Base-by-base conservation (phyloP, 768 basidiomycete genomes). In the Agrocybe chaxingu region DNA sequence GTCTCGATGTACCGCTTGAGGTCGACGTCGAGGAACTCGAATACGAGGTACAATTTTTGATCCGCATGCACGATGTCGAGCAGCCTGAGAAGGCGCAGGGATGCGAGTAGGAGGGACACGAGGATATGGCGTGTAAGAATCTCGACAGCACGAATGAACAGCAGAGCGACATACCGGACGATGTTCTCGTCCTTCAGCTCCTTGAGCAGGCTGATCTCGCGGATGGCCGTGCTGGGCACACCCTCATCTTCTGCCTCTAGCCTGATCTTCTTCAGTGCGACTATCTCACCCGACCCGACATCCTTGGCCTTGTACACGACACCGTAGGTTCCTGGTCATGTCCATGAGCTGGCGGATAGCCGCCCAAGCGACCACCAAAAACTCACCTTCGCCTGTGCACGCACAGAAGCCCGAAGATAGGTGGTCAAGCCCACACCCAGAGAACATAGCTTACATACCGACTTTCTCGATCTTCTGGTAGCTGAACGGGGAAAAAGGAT, bases 171-270 rank as follows among this genome's bases (percentile, higher is more conserved):
- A 59, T 64, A 89, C 97, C 84, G 82, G 64, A 99, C 97, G 62
- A 98, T 92, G 65, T 98, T 92, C 33, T 93, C 91, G 66, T 98
- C 90, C 67, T 90, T 92, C 61, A 99, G 79, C 66, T 99, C 97
- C 69, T 98, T 99, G 59, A 99, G 71, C 54, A 99, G 70, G 71
- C 91, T 93, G 70, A 99, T 99, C 75, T 99, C 97, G 45, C 97
- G 83, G 62, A 99, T 99, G 48, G 96, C 95, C 3, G 97, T 99
- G 56, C 89, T 92, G 7, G 97, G 97, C 16, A 99, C 97, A 42
- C 97, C 97, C 68, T 99, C 97, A 64, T 99, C 97, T 69, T 98
- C 97, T 12, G 94, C 93, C 66, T 98, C 97, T 24, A 99, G 82
- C 36, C 97, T 76, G 65, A 99, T 98, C 79, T 99, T 99, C 84